These are phyloP conservation scores for Alternaria atra DNA, from an alignment of 2,329 filamentous ascomycete genomes.

Conservation along the genomic window DNA sequence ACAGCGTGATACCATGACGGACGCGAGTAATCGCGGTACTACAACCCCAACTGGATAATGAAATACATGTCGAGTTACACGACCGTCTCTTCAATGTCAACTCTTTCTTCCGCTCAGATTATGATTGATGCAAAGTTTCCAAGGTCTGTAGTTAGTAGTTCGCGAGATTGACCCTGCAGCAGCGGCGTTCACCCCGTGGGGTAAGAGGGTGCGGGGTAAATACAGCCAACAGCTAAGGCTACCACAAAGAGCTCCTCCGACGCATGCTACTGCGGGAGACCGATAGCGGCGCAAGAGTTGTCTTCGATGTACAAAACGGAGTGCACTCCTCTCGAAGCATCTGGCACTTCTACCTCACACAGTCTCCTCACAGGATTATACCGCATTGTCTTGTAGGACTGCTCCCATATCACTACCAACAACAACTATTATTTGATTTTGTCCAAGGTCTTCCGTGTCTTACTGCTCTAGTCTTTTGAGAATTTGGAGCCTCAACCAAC, in stretches of 20 bases:
- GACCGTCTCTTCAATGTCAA: not conserved
- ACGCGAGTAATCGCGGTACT: not conserved
- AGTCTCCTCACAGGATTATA: not conserved
- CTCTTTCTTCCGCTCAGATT: not conserved
- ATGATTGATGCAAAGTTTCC: not conserved
- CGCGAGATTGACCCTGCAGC: not conserved
- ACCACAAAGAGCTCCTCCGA: slow-evolving; percentile 37
- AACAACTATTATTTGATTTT: not conserved
- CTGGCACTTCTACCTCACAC: not conserved
- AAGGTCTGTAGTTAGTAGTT: not conserved
- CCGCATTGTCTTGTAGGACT: not conserved
- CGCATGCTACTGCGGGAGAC: slow-evolving; percentile 24
- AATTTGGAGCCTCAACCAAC: not conserved
- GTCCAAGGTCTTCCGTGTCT: not conserved
- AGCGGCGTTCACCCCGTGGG: slow-evolving; percentile 32
- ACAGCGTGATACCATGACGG: slow-evolving; percentile 6
- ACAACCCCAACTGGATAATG: not conserved
- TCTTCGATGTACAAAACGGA: slow-evolving; percentile 20
- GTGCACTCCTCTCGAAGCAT: not conserved
- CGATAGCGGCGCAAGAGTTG: slow-evolving; percentile 38
- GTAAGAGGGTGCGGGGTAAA: slow-evolving; percentile 44
- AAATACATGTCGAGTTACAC: not conserved
- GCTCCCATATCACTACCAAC: too few relatives aligned
- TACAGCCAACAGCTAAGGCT: slow-evolving; percentile 32
- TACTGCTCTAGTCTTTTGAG: too few relatives aligned